These are phyloP conservation scores for Aspergillus cejpii DNA, from an alignment of 2,329 filamentous ascomycete genomes.

Conservation along the genomic window DNA sequence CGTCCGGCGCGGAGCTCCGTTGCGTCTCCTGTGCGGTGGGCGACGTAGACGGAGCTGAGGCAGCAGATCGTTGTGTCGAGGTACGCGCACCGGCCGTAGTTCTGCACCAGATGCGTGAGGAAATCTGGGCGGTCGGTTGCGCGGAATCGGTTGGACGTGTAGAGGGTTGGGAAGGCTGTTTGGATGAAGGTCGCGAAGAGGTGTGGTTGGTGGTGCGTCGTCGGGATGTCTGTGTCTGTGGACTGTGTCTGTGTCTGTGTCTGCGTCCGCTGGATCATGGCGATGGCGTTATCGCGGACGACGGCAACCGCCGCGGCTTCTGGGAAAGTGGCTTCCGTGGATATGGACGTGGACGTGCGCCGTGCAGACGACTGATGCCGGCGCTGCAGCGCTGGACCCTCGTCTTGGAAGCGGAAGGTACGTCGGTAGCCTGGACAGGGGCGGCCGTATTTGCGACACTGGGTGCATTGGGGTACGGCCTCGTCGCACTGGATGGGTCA, in stretches of 20 bases:
- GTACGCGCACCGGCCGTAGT: constrained; percentile 20
- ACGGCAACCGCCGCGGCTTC: constrained; percentile 9
- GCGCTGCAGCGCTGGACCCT: constrained; percentile 32
- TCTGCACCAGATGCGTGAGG: constrained; percentile 19
- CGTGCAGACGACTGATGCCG: constrained; percentile 16
- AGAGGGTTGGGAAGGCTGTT: constrained; percentile 25
- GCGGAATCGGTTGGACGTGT: constrained; percentile 25
- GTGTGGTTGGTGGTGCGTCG: constrained; percentile 16
- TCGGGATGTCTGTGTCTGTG: too few species aligned
- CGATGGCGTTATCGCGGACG: constrained; percentile 22
- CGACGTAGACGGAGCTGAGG: constrained; percentile 24
- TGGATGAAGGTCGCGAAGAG: constrained; percentile 23
- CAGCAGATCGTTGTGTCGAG: constrained; percentile 24
- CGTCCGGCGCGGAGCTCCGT: constrained; percentile 21
- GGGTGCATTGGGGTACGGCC: constrained; percentile 35
- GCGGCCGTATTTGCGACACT: constrained; percentile 34
- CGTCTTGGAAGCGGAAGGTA: constrained; percentile 36
- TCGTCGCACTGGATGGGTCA: constrained; percentile 40
- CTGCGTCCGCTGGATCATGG: constrained; percentile 18
- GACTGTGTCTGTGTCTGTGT: too few species aligned
- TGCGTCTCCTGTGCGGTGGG: constrained; percentile 20
- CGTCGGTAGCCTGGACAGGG: constrained; percentile 33
- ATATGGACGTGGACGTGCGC: constrained; percentile 1
- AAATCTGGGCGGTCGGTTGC: constrained; percentile 19
- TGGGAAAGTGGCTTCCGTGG: neutral